Evolutionary conservation across 129 eudicot genomes (phyloP).

Genomic region (Flaveria linearis): DNA sequence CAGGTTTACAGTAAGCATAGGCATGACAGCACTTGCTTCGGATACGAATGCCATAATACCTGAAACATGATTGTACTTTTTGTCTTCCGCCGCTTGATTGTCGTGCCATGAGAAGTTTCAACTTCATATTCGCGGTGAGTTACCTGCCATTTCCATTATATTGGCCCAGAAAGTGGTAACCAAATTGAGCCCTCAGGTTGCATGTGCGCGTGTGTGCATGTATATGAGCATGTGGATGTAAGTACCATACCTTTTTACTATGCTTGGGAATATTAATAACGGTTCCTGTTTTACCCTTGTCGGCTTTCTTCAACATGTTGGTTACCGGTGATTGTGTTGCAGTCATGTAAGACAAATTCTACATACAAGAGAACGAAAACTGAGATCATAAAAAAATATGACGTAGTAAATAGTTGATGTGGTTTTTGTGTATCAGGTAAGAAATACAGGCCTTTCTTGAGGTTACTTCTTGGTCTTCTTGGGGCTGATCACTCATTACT

Average conservation of each 20-base stretch:
- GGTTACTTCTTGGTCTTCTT: constrained; percentile 86
- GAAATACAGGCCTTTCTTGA: constrained; percentile 63
- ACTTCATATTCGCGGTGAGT: constrained; percentile 92
- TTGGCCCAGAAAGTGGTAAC: constrained; percentile 4
- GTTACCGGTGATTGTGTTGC: constrained; percentile 66
- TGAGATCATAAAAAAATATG: not conserved
- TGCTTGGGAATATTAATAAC: constrained; percentile 70
- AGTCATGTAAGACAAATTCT: constrained; percentile 23
- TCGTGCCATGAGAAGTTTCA: constrained; percentile 81
- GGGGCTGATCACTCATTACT: constrained; percentile 81
- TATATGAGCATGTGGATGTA: constrained; percentile 3
- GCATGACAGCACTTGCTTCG: constrained; percentile 8
- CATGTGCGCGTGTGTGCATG: not conserved
- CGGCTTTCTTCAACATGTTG: constrained; percentile 58
- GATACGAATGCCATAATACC: constrained; percentile 44
- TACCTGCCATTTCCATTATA: constrained; percentile 40
- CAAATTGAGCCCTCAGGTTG: constrained; percentile 5
- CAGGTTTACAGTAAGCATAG: constrained; percentile 14
- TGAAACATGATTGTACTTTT: constrained; percentile 96
- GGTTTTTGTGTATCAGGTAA: not conserved
- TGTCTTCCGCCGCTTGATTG: constrained; percentile 75
- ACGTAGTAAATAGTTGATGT: constrained; percentile 3
- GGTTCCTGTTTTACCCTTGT: constrained; percentile 56
- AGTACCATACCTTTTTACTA: constrained; percentile 68
- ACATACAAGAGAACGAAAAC: constrained; percentile 12